These are phyloP conservation scores for Debaryomyces sp. DNA, from an alignment of 1,139 yeast species.

Conservation along the genomic window DNA sequence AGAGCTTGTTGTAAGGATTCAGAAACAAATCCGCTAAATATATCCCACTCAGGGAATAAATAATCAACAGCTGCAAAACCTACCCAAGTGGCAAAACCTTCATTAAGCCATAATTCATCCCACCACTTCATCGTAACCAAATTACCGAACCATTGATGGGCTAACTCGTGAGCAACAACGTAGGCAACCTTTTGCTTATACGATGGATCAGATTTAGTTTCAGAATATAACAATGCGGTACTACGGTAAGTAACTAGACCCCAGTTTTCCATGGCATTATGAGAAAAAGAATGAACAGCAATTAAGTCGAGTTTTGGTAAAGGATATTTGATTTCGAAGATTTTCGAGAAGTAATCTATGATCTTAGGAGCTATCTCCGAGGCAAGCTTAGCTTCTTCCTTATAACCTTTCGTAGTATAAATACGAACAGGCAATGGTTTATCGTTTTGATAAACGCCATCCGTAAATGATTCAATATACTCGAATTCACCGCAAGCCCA, in stretches of 20 bases:
- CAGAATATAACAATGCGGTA: constrained; percentile 71
- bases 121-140: constrained; percentile 67
- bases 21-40: constrained; percentile 56
- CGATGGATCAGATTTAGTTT: constrained; percentile 63
- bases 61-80: constrained; percentile 55
- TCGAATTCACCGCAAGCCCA: constrained; percentile 80
- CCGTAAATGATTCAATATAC: constrained; percentile 58
- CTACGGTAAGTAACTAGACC: constrained; percentile 83
- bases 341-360: constrained; percentile 63
- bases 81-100: constrained; percentile 66
- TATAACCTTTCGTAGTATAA: constrained; percentile 72
- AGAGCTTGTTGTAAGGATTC: constrained; percentile 55
- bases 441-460: constrained; percentile 27
- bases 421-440: constrained; percentile 76
- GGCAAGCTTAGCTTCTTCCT: constrained; percentile 64
- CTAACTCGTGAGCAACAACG: constrained; percentile 62
- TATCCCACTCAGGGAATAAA: constrained; percentile 60
- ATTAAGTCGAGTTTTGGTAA: constrained; percentile 76
- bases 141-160: constrained; percentile 71
- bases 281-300: constrained; percentile 75
- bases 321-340: constrained; percentile 69
- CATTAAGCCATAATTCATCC: constrained; percentile 67
- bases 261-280: constrained; percentile 93
- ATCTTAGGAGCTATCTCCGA: constrained; percentile 67
- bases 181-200: constrained; percentile 60